Percentiles rank a stretch among this genome's conserved stretches.
Evolutionary conservation across 2,329 filamentous ascomycete species (phyloP).

Genomic region (Fusarium sp.): DNA sequence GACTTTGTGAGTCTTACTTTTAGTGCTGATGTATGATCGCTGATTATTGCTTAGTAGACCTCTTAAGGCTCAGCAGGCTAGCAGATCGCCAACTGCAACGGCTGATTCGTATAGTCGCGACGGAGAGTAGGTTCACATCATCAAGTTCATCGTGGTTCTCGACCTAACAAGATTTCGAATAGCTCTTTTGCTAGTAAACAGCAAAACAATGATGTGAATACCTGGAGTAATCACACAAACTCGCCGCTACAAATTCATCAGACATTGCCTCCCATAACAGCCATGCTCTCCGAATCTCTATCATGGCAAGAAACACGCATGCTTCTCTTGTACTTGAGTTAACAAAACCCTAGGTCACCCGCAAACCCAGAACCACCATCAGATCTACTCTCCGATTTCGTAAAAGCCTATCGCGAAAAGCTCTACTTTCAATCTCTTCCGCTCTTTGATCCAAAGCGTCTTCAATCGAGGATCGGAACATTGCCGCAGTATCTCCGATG

Average conservation of each 20-base stretch:
- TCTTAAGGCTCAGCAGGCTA: not conserved
- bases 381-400: conserved; percentile 22
- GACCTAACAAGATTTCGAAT: not conserved
- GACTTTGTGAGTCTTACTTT: not conserved
- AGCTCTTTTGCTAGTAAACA: not conserved
- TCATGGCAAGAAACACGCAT: not conserved
- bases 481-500: conserved; percentile 42
- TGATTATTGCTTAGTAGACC: conserved; percentile 8
- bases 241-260: conserved; percentile 4
- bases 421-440: conserved; percentile 39
- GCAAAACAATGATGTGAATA: not conserved
- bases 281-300: conserved; percentile 11
- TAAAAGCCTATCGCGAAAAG: conserved; percentile 31
- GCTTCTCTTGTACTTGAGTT: fast-evolving
- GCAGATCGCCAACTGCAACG: not conserved
- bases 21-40: fast-evolving
- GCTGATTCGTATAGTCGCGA: conserved; percentile 5
- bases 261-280: conserved; percentile 21
- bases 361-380: conserved; percentile 30
- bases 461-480: conserved; percentile 14
- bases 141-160: fast-evolving
- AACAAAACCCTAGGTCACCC: conserved; percentile 13
- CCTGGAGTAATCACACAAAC: not conserved
- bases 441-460: conserved; percentile 21
- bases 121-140: not conserved